Base-by-base conservation (phyloP, 495 filamentous ascomycete species). In the Neurospora sp. region DNA sequence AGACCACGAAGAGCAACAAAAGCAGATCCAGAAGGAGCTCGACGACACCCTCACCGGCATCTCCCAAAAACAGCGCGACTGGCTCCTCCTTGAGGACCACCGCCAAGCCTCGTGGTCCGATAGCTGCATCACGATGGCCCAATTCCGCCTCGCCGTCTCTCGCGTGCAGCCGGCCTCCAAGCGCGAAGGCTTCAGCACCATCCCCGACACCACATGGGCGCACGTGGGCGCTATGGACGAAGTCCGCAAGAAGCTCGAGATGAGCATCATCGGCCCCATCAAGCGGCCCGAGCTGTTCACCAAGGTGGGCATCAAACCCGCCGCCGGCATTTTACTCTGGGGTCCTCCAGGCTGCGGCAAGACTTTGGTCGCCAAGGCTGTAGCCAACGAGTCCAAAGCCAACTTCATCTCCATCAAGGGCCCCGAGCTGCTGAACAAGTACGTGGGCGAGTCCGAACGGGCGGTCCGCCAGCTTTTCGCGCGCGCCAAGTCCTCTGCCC, bases 381-480 rank as follows among this genome's bases (percentile, higher is more conserved):
- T 97, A 6, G 96, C 96, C 72, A 96, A 97, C 81, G 96, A 98
- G 82, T 93, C 91, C 35, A 90, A 92, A 75, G 96, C 96, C 38
- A 98, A 97, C 81, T 99, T 99, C 86, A 99, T 99, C 82, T 94
- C 92, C 75, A 93, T 99, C 82, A 97, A 97, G 83, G 96, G 96
- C 0, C 95, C 96, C 3, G 94, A 98, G 76, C 85, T 98, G 3
- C 87, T 96, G 53, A 97, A 97, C 83, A 97, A 97, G 82, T 99
- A 93, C 75, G 94, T 99, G 38, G 96, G 96, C 75, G 96, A 99
- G 79, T 94, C 91, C 22, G 96, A 99, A 80, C 90, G 94, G 20
- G 93, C 96, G 0, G 92, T 99, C 4, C 90, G 96, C 17, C 93
- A 97, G 79, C 92, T 98, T 3, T 99, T 99, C 79, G 88, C 90